Conservation (phyloP, 2,329 filamentous ascomycete genomes). For the Xylariaceae sp. region DNA sequence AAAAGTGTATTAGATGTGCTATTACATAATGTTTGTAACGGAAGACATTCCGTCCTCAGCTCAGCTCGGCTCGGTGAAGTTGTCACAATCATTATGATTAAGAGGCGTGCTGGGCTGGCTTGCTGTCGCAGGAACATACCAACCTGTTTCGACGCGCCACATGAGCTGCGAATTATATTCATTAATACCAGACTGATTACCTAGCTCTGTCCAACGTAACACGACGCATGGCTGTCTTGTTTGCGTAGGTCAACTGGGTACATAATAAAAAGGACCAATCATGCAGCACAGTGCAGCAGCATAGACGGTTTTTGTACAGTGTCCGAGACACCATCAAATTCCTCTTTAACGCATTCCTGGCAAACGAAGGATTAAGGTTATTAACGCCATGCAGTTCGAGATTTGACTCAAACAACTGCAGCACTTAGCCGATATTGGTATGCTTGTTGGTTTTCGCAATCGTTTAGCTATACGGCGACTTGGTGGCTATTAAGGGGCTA, state of each 20-base stretch:
- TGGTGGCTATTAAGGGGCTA: no score
- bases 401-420: neutral
- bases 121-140: neutral
- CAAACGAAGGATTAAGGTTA: constrained; percentile 22
- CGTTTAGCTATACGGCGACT: no score
- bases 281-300: constrained; percentile 14
- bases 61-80: neutral
- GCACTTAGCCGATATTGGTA: constrained; percentile 16
- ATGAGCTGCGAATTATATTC: constrained; percentile 12
- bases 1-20: neutral
- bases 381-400: constrained; percentile 19
- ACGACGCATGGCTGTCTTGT: constrained; percentile 18
- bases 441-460: no score
- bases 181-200: constrained; percentile 9
- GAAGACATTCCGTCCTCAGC: neutral
- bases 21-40: constrained; percentile 1
- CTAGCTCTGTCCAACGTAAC: constrained; percentile 23
- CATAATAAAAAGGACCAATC: constrained; percentile 11
- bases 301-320: constrained; percentile 7
- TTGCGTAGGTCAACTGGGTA: constrained; percentile 7
- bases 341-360: neutral
- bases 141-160: constrained; percentile 4
- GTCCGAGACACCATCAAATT: neutral
- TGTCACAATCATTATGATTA: neutral
- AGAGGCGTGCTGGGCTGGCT: neutral